A percentile compares a stretch with the other conserved stretches of the same genome.
Conservation (phyloP, 176 grass and related monocot genomes). For the Rhynchospora tenuis region DNA sequence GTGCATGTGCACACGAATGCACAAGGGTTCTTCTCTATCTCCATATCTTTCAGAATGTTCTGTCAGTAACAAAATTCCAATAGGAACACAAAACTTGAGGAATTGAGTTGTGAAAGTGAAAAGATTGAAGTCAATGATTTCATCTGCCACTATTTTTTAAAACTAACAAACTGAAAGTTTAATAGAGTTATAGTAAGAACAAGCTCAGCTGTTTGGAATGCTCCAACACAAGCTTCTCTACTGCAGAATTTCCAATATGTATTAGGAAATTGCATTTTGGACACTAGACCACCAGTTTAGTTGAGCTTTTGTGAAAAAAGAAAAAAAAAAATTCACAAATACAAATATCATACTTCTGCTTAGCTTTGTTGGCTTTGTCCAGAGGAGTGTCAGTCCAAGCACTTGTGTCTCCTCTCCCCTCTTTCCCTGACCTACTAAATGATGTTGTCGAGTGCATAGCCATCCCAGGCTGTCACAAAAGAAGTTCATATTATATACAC, state of each 20-base stretch:
- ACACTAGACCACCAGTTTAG: neutral
- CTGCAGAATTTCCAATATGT: neutral
- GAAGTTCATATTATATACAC: neutral
- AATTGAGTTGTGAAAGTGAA: neutral
- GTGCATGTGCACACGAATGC: neutral
- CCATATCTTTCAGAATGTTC: neutral
- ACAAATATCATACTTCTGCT: slow-evolving; percentile 56
- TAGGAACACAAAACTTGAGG: neutral
- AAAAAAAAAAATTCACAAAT: neutral
- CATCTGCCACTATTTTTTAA: neutral
- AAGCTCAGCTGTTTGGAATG: neutral
- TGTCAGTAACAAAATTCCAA: neutral
- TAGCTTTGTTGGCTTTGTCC: slow-evolving; percentile 82
- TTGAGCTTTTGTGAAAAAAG: neutral
- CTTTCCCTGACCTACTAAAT: slow-evolving; percentile 79
- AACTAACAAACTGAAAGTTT: too few relatives aligned
- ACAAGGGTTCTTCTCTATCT: neutral
- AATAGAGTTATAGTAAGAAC: neutral
- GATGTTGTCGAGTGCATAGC: slow-evolving; percentile 81
- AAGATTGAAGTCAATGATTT: neutral
- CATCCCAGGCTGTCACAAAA: slow-evolving; percentile 57
- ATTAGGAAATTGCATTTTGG: neutral
- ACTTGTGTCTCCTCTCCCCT: slow-evolving; percentile 83
- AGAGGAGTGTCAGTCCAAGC: slow-evolving; percentile 79
- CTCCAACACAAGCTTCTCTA: neutral